These are phyloP conservation scores for Baeospora myosura DNA, from an alignment of 1,284 basidiomycete genomes.

Conservation along the genomic window DNA sequence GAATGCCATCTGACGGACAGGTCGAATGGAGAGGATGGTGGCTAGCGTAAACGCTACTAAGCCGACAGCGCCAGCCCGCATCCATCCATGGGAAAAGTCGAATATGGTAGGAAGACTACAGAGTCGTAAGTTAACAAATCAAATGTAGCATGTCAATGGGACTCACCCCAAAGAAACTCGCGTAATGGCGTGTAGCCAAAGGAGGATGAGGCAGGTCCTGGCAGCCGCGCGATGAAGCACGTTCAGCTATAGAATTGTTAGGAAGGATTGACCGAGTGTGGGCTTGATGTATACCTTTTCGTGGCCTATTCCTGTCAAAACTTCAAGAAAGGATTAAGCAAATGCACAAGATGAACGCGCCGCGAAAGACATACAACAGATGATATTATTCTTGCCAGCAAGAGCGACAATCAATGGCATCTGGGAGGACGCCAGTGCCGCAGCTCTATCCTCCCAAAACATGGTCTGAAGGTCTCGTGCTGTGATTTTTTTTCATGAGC, in stretches of 20 bases:
- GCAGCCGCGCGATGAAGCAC: conserved; percentile 46
- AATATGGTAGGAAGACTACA: not conserved
- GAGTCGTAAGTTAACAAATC: not conserved
- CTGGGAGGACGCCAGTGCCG: conserved; percentile 44
- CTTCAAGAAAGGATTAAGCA: not conserved
- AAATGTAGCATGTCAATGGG: not conserved
- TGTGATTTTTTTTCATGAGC: too few species aligned
- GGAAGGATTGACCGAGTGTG: not conserved
- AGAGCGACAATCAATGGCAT: conserved; percentile 56
- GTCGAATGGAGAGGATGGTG: conserved; percentile 33
- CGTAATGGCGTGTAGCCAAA: conserved; percentile 38
- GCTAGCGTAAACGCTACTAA: conserved; percentile 30
- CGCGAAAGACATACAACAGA: conserved; percentile 47
- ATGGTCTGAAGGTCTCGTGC: too few species aligned
- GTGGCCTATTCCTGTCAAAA: conserved; percentile 23
- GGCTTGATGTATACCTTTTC: conserved; percentile 37
- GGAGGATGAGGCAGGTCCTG: conserved; percentile 39
- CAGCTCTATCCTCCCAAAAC: conserved; percentile 46
- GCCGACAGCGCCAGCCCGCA: conserved; percentile 34
- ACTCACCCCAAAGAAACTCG: not conserved
- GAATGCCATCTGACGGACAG: conserved; percentile 36
- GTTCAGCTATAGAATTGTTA: conserved; percentile 30
- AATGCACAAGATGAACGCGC: too few species aligned
- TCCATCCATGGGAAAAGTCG: conserved; percentile 22
- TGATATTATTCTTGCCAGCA: conserved; percentile 57